A percentile compares a stretch with the other conserved stretches of the same genome.
phyloP scores from a whole-genome alignment of 805 yeast genomes.

The Pichia rugopelliculosa region DNA sequence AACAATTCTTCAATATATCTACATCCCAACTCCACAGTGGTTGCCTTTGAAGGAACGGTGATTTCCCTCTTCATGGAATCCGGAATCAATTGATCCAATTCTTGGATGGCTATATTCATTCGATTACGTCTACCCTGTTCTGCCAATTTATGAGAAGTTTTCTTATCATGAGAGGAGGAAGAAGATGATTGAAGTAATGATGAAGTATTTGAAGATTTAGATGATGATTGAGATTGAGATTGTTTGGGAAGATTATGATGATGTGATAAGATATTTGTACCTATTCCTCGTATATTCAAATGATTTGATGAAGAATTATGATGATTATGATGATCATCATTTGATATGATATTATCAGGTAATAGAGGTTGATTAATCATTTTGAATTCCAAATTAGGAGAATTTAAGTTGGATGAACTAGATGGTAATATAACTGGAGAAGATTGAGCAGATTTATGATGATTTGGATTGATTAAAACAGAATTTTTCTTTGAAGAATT shows the following conservation, averaged over 20 bases:
- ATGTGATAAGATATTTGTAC: constrained; percentile 9
- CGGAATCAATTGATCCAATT: constrained; percentile 63
- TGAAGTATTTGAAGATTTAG: background rate
- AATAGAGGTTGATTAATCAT: background rate
- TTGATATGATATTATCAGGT: background rate
- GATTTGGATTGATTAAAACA: constrained; percentile 28
- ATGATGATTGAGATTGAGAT: background rate
- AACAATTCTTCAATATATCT: constrained; percentile 50
- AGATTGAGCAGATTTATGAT: constrained; percentile 25
- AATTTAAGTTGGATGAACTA: constrained; percentile 9
- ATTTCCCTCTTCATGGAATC: constrained; percentile 46
- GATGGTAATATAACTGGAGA: constrained; percentile 34
- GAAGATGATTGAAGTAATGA: background rate
- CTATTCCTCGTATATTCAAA: constrained; percentile 2
- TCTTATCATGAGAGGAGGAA: constrained; percentile 34
- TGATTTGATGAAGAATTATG: background rate
- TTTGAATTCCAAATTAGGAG: background rate
- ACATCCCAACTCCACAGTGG: constrained; percentile 88
- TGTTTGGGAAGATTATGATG: background rate
- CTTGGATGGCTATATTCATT: constrained; percentile 80
- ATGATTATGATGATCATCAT: background rate
- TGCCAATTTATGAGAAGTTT: constrained; percentile 80
- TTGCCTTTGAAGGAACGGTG: constrained; percentile 82
- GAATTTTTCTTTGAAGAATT: constrained; percentile 17
- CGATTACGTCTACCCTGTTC: constrained; percentile 95